Percentiles rank a stretch among this genome's conserved stretches.
Evolutionary conservation across 2,329 filamentous ascomycete genomes (phyloP).

Genomic region (Arachnomyces sp.): DNA sequence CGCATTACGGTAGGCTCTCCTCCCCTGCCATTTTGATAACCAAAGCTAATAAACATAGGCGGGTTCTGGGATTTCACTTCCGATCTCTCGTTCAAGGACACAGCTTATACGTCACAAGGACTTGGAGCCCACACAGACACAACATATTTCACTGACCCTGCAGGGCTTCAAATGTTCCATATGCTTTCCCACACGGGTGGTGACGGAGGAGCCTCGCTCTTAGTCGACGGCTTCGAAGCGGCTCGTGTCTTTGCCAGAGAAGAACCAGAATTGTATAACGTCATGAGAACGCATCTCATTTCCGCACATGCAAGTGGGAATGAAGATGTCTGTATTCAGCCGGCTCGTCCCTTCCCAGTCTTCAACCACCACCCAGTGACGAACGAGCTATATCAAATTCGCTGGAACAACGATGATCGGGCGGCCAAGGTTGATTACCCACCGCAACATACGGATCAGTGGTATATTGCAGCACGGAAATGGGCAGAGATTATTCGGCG

Average conservation of each 20-base stretch:
- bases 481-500: slow-evolving; percentile 64
- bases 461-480: slow-evolving; percentile 72
- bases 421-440: slow-evolving; percentile 55
- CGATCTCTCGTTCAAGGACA: slow-evolving; percentile 79
- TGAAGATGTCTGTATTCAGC: slow-evolving; percentile 68
- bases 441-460: slow-evolving; percentile 45
- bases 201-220: slow-evolving; percentile 64
- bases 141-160: slow-evolving; percentile 90
- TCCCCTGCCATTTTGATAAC: slow-evolving; percentile 1
- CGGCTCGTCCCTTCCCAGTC: slow-evolving; percentile 62
- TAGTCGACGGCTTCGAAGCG: slow-evolving; percentile 79
- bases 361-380: slow-evolving; percentile 50
- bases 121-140: slow-evolving; percentile 86
- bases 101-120: slow-evolving; percentile 79
- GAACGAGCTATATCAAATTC: slow-evolving; percentile 51
- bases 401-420: slow-evolving; percentile 92
- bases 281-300: slow-evolving; percentile 51
- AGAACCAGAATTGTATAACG: slow-evolving; percentile 48
- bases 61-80: slow-evolving; percentile 82
- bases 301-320: slow-evolving; percentile 84
- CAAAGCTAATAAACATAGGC: slow-evolving; percentile 29
- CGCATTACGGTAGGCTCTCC: slow-evolving; percentile 66
- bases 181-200: slow-evolving; percentile 65
- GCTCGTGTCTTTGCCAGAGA: slow-evolving; percentile 52
- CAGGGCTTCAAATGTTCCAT: slow-evolving; percentile 87